Percentiles rank a stretch among this genome's conserved stretches.
Evolutionary conservation across 139 green algal species (phyloP).

Genomic region (Coelastrella sp.): DNA sequence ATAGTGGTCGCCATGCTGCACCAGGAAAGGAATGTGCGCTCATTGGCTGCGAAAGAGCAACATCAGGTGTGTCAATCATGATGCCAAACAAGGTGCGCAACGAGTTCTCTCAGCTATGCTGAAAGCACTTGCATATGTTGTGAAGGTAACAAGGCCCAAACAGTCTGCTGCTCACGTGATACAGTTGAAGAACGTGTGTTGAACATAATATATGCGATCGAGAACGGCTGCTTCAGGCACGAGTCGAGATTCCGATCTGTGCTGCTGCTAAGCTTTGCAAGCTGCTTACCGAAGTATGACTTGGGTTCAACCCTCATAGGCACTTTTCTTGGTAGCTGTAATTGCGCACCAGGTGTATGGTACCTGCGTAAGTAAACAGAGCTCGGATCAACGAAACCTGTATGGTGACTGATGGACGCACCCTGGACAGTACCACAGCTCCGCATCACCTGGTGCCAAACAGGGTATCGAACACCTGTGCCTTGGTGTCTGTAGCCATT

Average conservation of each 20-base stretch:
- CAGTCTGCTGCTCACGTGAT: too few relatives aligned
- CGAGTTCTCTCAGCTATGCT: too few relatives aligned
- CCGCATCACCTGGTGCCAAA: conserved; percentile 38
- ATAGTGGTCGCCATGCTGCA: conserved; percentile 90
- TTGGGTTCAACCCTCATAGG: conserved; percentile 92
- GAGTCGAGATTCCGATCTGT: neutral
- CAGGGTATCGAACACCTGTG: conserved; percentile 38
- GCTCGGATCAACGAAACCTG: conserved; percentile 46
- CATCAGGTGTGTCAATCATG: neutral
- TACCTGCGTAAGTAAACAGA: conserved; percentile 39
- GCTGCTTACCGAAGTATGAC: conserved; percentile 85
- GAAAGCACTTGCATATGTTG: too few relatives aligned
- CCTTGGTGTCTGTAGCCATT: neutral
- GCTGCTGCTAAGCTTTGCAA: neutral
- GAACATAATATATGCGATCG: too few relatives aligned
- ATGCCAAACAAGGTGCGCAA: too few relatives aligned
- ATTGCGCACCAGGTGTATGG: conserved; percentile 64
- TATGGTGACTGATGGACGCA: too few relatives aligned
- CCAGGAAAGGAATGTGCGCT: conserved; percentile 90
- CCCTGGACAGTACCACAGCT: too few relatives aligned
- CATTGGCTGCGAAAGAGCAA: conserved; percentile 83
- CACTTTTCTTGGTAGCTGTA: conserved; percentile 83
- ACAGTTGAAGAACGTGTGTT: too few relatives aligned
- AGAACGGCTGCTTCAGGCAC: too few relatives aligned
- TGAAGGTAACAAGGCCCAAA: too few relatives aligned